Conservation (phyloP, 176 grass and related monocot genomes). For the Triticum dicoccoides region DNA sequence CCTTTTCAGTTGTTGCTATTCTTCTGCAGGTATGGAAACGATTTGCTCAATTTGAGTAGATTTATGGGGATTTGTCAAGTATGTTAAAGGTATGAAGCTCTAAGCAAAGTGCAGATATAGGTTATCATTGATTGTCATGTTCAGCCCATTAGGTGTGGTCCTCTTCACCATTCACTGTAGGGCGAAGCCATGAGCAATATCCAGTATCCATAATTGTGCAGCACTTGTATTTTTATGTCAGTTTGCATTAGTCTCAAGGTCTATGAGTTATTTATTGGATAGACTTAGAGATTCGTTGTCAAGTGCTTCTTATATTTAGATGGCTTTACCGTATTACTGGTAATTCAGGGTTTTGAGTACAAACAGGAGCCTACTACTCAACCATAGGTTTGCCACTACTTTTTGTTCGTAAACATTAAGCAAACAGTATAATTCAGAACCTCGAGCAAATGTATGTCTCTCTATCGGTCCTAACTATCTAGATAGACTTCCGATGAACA, state of each 20-base stretch:
- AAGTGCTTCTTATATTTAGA: neutral
- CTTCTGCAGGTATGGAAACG: constrained; percentile 81
- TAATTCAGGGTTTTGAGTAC: too few species aligned
- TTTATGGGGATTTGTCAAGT: too few species aligned
- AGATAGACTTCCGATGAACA: too few species aligned
- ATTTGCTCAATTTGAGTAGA: constrained; percentile 35
- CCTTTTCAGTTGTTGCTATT: constrained; percentile 57
- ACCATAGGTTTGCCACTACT: too few species aligned
- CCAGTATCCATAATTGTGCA: neutral
- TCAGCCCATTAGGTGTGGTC: neutral
- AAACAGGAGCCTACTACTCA: too few species aligned
- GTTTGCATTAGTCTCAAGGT: neutral
- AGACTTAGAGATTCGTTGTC: neutral
- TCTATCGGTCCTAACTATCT: too few species aligned
- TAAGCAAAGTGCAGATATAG: neutral
- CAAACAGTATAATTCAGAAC: too few species aligned
- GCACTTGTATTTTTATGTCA: neutral
- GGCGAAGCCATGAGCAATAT: neutral
- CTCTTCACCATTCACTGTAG: neutral
- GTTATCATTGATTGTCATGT: neutral
- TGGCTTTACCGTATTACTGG: neutral
- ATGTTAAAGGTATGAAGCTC: too few species aligned
- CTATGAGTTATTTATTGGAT: neutral
- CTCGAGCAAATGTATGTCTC: too few species aligned
- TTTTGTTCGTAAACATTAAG: too few species aligned